Conservation (phyloP, 352 stramenopile species). For the Bremia lactucae region DNA sequence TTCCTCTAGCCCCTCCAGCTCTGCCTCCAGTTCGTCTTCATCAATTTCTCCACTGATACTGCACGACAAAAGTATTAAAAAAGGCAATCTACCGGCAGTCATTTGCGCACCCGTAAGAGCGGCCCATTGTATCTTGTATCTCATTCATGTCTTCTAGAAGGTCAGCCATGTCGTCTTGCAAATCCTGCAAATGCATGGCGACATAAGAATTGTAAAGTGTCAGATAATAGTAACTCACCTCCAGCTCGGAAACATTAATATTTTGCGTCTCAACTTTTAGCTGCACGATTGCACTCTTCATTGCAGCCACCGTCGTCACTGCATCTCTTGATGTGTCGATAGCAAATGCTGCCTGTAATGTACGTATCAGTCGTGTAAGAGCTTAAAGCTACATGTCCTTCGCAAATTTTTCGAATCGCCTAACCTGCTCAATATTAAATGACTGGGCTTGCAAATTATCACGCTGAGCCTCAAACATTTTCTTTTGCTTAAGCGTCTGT, state of each 20-base stretch:
- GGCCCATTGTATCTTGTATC: conserved; percentile 94
- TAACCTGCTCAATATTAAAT: conserved; percentile 82
- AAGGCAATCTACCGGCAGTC: not conserved
- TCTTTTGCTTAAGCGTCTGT: conserved; percentile 82
- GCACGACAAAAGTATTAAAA: not conserved
- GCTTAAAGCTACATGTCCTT: not conserved
- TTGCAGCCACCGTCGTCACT: conserved; percentile 87
- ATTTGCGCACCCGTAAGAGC: conserved; percentile 89
- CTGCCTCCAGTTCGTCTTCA: conserved; percentile 91
- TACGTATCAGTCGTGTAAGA: too few species aligned
- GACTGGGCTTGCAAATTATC: conserved; percentile 73
- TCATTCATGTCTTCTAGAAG: conserved; percentile 97
- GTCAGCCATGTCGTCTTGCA: conserved; percentile 95
- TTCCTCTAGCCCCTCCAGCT: conserved; percentile 90
- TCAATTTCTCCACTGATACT: conserved; percentile 91
- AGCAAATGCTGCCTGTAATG: conserved; percentile 60
- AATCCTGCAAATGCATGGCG: conserved; percentile 40
- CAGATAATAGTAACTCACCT: conserved; percentile 35
- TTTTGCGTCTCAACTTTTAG: conserved; percentile 93
- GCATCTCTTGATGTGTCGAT: conserved; percentile 91
- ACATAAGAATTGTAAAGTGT: not conserved
- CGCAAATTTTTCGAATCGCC: not conserved
- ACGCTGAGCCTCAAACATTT: conserved; percentile 81
- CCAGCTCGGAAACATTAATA: conserved; percentile 93
- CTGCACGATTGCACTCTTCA: conserved; percentile 88